These are phyloP conservation scores for Colletotrichum truncatum DNA, from an alignment of 2,329 filamentous ascomycete genomes.

Conservation along the genomic window DNA sequence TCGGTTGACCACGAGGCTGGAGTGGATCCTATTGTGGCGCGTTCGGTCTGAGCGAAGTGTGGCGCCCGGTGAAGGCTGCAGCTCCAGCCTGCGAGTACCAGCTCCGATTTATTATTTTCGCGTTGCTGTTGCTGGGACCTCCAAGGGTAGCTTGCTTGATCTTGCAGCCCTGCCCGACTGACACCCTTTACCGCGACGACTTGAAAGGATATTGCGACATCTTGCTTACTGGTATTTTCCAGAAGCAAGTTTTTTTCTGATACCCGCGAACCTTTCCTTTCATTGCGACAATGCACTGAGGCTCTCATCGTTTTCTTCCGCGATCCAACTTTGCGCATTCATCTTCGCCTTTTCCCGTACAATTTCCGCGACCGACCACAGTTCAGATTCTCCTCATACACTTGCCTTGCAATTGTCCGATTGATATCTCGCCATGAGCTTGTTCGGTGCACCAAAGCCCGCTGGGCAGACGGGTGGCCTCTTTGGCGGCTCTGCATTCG, in stretches of 20 bases:
- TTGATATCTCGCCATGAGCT: constrained; percentile 40
- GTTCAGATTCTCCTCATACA: background rate
- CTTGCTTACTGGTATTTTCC: background rate
- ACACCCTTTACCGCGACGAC: background rate
- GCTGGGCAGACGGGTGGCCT: constrained; percentile 34
- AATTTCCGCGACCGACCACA: background rate
- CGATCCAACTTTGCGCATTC: constrained; percentile 12
- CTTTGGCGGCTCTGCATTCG: constrained; percentile 42
- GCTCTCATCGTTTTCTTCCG: constrained; percentile 9
- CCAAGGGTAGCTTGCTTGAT: constrained; percentile 14
- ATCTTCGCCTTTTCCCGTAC: background rate
- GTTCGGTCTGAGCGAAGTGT: constrained; percentile 25
- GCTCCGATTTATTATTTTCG: constrained; percentile 33
- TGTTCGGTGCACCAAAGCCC: constrained; percentile 52
- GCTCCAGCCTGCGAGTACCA: constrained; percentile 14
- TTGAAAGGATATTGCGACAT: too few species aligned
- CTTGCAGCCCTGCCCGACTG: constrained; percentile 11
- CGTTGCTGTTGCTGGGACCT: constrained; percentile 19
- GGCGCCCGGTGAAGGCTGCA: constrained; percentile 27
- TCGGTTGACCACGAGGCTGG: constrained; percentile 41
- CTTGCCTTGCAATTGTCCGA: background rate
- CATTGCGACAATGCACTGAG: constrained; percentile 17
- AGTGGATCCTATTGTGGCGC: background rate
- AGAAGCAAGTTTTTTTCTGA: background rate
- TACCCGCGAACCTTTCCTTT: constrained; percentile 6